Conservation (phyloP, 805 yeast genomes). For the Clavispora carvajalis region DNA sequence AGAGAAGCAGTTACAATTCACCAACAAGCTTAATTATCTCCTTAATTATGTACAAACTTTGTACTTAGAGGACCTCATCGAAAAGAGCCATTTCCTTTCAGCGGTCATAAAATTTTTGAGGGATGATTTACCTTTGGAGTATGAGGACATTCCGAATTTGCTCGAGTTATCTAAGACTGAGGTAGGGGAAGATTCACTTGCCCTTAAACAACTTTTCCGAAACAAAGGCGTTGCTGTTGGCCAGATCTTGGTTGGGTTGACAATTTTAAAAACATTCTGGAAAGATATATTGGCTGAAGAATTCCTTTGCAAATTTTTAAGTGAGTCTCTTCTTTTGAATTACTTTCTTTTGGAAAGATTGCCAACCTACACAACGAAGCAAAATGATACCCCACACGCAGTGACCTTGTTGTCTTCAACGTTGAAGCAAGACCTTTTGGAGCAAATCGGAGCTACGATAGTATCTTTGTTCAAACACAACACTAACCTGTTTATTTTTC, state of each 20-base stretch:
- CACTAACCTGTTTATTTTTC: conserved; percentile 58
- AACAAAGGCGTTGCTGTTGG: conserved; percentile 26
- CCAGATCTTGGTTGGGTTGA: conserved; percentile 29
- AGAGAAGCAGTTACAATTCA: conserved; percentile 39
- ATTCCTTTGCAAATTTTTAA: conserved; percentile 56
- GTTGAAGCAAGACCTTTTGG: conserved; percentile 25
- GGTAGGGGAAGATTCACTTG: conserved; percentile 20
- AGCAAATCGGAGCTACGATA: conserved; percentile 24
- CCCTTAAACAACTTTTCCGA: conserved; percentile 2
- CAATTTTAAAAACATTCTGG: conserved; percentile 69
- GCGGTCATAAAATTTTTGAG: conserved; percentile 57
- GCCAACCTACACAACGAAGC: conserved; percentile 10
- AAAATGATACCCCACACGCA: conserved; percentile 1
- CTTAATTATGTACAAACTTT: conserved; percentile 57
- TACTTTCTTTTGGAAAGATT: conserved; percentile 36
- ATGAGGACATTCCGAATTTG: conserved; percentile 20
- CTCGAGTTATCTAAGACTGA: conserved; percentile 12
- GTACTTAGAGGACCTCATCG: conserved; percentile 64
- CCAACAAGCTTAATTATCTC: conserved; percentile 52
- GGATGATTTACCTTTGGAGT: conserved; percentile 27
- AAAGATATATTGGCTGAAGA: conserved; percentile 52
- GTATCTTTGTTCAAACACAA: conserved; percentile 43
- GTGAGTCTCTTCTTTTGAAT: conserved; percentile 52
- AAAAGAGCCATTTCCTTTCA: conserved; percentile 53
- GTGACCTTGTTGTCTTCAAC: conserved; percentile 11